phyloP scores from a whole-genome alignment of 345 rosid genomes.

The Eucalyptus cladocalyx region DNA sequence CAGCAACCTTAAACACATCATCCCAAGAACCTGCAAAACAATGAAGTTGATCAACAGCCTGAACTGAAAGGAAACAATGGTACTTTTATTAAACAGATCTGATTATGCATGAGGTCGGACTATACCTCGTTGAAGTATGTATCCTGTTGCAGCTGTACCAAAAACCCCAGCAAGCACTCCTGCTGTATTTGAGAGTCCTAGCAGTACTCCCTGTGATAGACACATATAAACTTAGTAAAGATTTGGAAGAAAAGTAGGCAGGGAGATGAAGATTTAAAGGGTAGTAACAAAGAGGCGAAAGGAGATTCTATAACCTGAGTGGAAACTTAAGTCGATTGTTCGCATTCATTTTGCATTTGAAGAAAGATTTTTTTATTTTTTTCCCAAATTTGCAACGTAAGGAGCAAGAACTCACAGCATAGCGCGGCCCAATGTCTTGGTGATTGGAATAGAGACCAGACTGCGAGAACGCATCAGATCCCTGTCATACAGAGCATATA shows the following conservation, averaged over 20 bases:
- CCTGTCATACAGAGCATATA: conserved; percentile 32
- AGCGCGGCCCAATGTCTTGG: conserved; percentile 96
- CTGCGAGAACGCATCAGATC: conserved; percentile 93
- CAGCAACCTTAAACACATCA: conserved; percentile 88
- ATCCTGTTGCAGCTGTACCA: conserved; percentile 95
- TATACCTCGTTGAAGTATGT: conserved; percentile 81
- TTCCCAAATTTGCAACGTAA: background rate
- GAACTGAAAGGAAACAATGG: background rate
- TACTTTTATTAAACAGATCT: background rate
- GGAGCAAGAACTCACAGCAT: conserved; percentile 49
- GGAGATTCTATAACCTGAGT: background rate
- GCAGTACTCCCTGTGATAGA: conserved; percentile 66
- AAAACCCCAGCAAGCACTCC: conserved; percentile 95
- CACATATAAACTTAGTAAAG: background rate
- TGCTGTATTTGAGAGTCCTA: conserved; percentile 91
- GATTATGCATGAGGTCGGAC: background rate
- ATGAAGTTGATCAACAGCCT: background rate
- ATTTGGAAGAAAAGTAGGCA: background rate
- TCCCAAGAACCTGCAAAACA: conserved; percentile 78
- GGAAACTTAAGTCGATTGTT: background rate
- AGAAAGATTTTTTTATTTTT: background rate
- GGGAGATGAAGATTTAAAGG: background rate
- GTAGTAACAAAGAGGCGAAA: background rate
- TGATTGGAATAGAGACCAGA: conserved; percentile 97
- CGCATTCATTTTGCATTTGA: background rate